Evolutionary conservation across 805 yeast species (phyloP), one percentile per base, ranked within the genome.

Genomic region (Starmerella vitae): DNA sequence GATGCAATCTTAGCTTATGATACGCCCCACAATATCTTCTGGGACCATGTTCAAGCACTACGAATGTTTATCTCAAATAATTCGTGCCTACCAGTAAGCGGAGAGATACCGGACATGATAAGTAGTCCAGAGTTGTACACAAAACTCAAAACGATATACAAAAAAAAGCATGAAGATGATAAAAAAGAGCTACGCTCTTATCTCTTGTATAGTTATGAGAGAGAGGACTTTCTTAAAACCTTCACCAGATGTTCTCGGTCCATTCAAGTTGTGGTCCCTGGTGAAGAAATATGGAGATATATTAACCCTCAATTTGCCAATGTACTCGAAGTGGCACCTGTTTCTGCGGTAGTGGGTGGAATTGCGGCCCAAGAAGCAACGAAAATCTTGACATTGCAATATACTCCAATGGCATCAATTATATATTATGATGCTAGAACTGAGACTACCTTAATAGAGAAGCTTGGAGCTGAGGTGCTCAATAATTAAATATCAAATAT

Each of bases 51-150:
- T 0, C 59, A 57, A 30, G 79, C 85, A 0, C 60, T 83, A 36
- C 60, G 66, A 31, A 43, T 47, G 6, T 84, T 74, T 55, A 65
- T 74, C 0, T 45, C 36, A 0, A 31, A 33, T 1, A 42, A 45
- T 14, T 28, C 53, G 3, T 59, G 63, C 1, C 54, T 60, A 4
- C 61, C 82, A n/a, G 57, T 83, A 2, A 66, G 77, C 3, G 94
- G 93, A 0, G 68, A 62, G 0, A 54, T 86, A 5, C 94, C 94
- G 0, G 97, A 86, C 55, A 88, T 88, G 95, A 78, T 81, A 17
- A 72, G 94, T 0, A 73, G 75, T 44, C 77, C 94, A 0, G 57
- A 59, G 7, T 64, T 64, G 39, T 88, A 80, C 55, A 63, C 78
- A 2, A 56, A 51, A 7, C 58, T 88, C 27, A 79, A 76, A 54